Evolutionary conservation across 345 rosid species (phyloP).

Genomic region (Syzygium grande): DNA sequence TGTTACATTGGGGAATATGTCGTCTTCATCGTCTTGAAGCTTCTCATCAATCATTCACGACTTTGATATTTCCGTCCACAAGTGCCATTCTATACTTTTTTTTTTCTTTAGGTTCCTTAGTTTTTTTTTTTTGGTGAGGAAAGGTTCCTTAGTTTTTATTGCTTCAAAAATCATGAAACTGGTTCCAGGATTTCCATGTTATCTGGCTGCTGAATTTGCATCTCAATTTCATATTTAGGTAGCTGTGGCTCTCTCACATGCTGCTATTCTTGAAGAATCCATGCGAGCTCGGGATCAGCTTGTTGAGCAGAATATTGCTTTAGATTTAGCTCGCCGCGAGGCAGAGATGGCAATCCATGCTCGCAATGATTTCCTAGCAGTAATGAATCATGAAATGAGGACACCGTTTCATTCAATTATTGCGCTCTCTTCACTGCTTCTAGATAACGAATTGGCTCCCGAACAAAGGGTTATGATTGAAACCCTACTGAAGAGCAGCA

Average conservation of each 20-base stretch:
- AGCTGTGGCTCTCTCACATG: constrained; percentile 96
- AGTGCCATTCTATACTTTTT: background rate
- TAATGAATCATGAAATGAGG: constrained; percentile 98
- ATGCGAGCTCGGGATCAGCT: constrained; percentile 87
- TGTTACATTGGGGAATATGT: background rate
- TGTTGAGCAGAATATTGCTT: constrained; percentile 68
- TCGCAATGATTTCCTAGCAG: constrained; percentile 88
- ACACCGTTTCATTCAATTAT: constrained; percentile 89
- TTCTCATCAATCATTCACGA: background rate
- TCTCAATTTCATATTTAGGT: constrained; percentile 37
- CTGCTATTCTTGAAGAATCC: constrained; percentile 91
- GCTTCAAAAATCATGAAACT: background rate
- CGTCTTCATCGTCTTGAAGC: background rate
- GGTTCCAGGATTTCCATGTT: background rate
- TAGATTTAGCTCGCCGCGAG: constrained; percentile 75
- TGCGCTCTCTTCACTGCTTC: constrained; percentile 79
- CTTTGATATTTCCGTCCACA: background rate
- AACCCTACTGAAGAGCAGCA: constrained; percentile 82
- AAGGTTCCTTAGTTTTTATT: background rate
- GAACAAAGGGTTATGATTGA: constrained; percentile 90
- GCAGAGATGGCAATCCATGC: constrained; percentile 93
- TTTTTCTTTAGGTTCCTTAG: background rate
- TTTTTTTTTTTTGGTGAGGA: no score
- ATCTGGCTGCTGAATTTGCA: background rate
- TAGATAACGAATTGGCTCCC: constrained; percentile 71